Evolutionary conservation across 441 rosid genomes (phyloP), one percentile per base, ranked within the genome.

Genomic region (Codiaeum variegatum): DNA sequence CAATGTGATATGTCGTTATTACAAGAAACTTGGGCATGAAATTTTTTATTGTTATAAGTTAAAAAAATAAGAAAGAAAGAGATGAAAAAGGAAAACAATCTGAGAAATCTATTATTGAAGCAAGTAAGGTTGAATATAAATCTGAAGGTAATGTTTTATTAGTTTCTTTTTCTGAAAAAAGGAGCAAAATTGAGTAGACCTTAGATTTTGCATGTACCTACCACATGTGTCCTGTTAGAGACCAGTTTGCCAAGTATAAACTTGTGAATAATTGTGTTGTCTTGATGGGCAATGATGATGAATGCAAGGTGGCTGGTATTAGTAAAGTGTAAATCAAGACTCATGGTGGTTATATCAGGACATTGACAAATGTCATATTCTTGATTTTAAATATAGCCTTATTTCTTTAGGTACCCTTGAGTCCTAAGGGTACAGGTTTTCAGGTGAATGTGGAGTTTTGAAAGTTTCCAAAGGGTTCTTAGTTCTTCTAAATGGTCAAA

Each of bases 361-460:
- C 64, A 9, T 47, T 69, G n/a, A 56, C 36, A 10, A n/a, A 55
- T 24, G 73, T 24, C 49, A 69, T 21, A 47, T 69, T 55, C 36
- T 24, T 55, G 7, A 56, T 15, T 8, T 38, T 28, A 36, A 15
- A 6, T 16, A 38, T 6, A 69, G 38, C 21, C 7, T 69, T 0
- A 38, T 69, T 11, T 69, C 65, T 4, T 8, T 56, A 36, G 6
- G 15, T 31, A n/a, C 16, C 23, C 24, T 63, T 19, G 51, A 72
- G 6, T 13, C 10, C 5, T 26, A 46, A n/a, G 29, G 36, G 31
- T 63, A 16, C 40, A 71, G 6, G 28, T 71, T n/a, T 13, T 38
- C 66, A 18, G 24, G 56, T 60, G 67, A 11, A 71, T 38, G 55
- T 71, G 54, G 56, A 58, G 55, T 60, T 71, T 52, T 52, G 62